These are phyloP conservation scores for Penicillium sp. DNA, from an alignment of 2,329 filamentous ascomycete genomes.

Conservation along the genomic window DNA sequence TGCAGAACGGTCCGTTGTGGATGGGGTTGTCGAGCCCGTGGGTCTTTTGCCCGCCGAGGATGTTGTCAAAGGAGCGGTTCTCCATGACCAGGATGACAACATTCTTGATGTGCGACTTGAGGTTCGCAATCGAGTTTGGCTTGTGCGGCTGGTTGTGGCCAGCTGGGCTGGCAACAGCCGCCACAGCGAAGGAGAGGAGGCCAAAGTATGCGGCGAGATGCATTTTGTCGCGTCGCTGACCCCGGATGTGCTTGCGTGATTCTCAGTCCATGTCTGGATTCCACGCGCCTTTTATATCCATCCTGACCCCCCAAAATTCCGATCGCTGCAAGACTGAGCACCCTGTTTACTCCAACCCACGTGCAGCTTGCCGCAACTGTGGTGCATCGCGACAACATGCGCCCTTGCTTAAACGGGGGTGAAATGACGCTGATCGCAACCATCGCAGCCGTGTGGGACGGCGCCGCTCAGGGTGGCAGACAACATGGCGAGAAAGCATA, in stretches of 20 bases:
- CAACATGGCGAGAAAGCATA: neutral
- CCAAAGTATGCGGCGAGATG: constrained; percentile 30
- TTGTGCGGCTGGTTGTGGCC: constrained; percentile 14
- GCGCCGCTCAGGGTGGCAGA: neutral
- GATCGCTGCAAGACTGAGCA: neutral
- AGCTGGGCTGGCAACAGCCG: constrained; percentile 18
- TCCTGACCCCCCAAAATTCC: neutral
- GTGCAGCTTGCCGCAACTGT: constrained; percentile 6
- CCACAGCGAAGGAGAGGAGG: constrained; percentile 31
- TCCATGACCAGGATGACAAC: constrained; percentile 47
- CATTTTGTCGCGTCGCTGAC: constrained; percentile 17
- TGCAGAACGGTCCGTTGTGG: constrained; percentile 50
- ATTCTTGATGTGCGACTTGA: constrained; percentile 44
- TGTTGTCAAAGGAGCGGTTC: constrained; percentile 53
- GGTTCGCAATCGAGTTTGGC: constrained; percentile 27
- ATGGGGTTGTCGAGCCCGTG: constrained; percentile 49
- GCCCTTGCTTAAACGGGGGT: neutral
- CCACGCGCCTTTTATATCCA: constrained; percentile 4
- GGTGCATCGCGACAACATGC: constrained; percentile 5
- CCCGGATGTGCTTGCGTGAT: neutral
- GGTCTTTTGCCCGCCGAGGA: constrained; percentile 48
- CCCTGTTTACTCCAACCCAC: constrained; percentile 9
- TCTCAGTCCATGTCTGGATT: neutral
- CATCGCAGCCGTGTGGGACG: neutral
- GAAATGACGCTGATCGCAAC: constrained; percentile 4